Percentiles rank a stretch among this genome's conserved stretches.
Conservation (phyloP, 495 filamentous ascomycete genomes). For the Aspergillus incahuasiensis region DNA sequence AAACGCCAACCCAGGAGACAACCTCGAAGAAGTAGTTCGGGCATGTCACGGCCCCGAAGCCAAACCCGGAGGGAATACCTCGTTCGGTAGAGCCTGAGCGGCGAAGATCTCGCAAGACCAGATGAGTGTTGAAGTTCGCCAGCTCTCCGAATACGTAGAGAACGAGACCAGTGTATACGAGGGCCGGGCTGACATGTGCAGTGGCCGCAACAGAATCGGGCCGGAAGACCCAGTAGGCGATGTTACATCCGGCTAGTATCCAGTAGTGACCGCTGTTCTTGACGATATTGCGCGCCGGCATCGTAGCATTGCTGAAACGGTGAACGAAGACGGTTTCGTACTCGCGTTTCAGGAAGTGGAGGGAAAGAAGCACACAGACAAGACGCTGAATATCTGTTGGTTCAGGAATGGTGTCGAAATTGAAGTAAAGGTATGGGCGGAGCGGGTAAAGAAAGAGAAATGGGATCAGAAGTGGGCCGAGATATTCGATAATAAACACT, state of each 20-base stretch:
- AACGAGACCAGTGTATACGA: conserved; percentile 59
- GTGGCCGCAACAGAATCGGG: conserved; percentile 59
- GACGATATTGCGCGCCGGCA: conserved; percentile 83
- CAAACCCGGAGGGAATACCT: conserved; percentile 80
- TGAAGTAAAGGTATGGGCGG: conserved; percentile 68
- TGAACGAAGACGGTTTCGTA: conserved; percentile 91
- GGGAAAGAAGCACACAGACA: conserved; percentile 61
- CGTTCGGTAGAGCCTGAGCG: conserved; percentile 76
- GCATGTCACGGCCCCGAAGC: conserved; percentile 85
- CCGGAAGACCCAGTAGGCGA: conserved; percentile 79
- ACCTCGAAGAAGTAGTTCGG: conserved; percentile 97
- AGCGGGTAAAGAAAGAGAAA: conserved; percentile 62
- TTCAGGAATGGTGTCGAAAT: conserved; percentile 44
- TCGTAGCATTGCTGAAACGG: conserved; percentile 89
- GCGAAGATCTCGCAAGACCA: conserved; percentile 68
- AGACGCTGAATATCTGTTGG: conserved; percentile 66
- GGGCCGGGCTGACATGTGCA: conserved; percentile 33
- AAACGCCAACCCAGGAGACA: conserved; percentile 75
- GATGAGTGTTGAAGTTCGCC: conserved; percentile 73
- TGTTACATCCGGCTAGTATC: conserved; percentile 73
- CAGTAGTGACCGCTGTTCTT: conserved; percentile 93
- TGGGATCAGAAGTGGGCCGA: conserved; percentile 91
- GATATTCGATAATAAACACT: conserved; percentile 92
- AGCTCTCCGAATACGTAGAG: conserved; percentile 73
- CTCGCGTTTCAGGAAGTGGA: conserved; percentile 95